Base-by-base conservation (phyloP, 306 rosid genomes). In the Cicer yamashitae region DNA sequence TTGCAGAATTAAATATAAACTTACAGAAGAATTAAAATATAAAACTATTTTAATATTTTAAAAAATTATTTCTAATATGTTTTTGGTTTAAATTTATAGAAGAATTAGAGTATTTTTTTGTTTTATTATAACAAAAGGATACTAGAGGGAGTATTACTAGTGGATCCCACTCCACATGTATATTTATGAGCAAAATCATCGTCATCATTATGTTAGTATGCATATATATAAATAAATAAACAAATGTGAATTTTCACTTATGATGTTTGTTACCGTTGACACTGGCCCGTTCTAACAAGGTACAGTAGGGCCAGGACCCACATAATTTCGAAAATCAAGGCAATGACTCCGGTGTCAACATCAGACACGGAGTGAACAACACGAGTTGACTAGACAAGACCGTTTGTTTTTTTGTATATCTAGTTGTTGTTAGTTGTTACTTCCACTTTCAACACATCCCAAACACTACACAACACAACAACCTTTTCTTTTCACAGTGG, bases 201-300 rank as follows among this genome's bases (percentile, higher is more conserved):
- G 3, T 30, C 3, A 30, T 30, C 37, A 4, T 30, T 30, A 30
- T 30, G 37, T 30, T 30, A 30, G 37, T 30, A 30, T 30, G 37
- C 1, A 30, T 3, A 30, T 30, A 30, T 4, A 30, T 30, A 30
- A 30, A 3, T 30, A 43, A 43, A 46, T 47, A 47, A 25, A 3
- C 34, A 25, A 47, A 11, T 47, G 17, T 12, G 15, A 47, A 7
- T 54, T 30, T 30, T 30, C 5, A 30, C 37, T 30, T 30, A 6
- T 1, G 7, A 4, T 0, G 71, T 80, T 80, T 74, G 80, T 81
- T 68, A 81, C 80, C 84, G 84, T 81, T 81, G 77, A 81, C 45
- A 60, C 8, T 7, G 20, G 15, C 47, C 46, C 7, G 22, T 1
- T 14, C 5, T 48, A 8, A 1, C 0, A 6, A 11, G 1, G 5